Base-by-base conservation (phyloP, 345 rosid species). In the Geranium rotundifolium region DNA sequence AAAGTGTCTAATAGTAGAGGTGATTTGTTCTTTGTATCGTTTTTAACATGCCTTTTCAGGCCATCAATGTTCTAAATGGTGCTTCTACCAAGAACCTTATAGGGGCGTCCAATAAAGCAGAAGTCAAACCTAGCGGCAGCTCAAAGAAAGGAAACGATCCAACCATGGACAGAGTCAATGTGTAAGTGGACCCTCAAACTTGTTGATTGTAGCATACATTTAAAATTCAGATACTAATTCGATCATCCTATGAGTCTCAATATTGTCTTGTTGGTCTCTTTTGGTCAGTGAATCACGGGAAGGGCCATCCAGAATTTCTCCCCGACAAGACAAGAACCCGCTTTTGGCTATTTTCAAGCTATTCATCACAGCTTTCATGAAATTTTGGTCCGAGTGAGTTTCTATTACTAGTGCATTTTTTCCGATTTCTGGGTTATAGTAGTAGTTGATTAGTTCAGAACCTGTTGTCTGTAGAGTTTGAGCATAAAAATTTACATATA, bases 221-320 rank as follows among this genome's bases (percentile, higher is more conserved):
- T 46, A 46, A 46, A 34, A 46, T 3, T 3, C 16, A 46, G 52
- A 46, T 46, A 34, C 41, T 34, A 34, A 8, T 34, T 34, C 3
- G 41, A 34, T 8, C 41, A 4, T 34, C 41, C 7, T 4, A 34
- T 8, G 10, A 34, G 41, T 34, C 41, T 34, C 41, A 34, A 34
- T 46, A 14, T 12, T 23, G 14, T 29, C 65, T 4, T 58, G 16
- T 49, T 16, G 56, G 55, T 56, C 17, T 65, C 69, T 16, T 60
- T 29, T 65, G 55, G 37, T 69, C 91, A 93, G 99, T n/a, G 80
- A 85, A 73, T 79, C 99, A 9, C 81, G 97, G 91, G 75, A 82
- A 74, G 85, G 63, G 29, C 58, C 80, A 30, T 73, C 87, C 0
- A 80, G 69, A 58, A 65, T 54, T 17, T 65, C 64, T 62, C 56